A percentile compares a stretch with the other conserved stretches of the same genome.
Conservation (phyloP, 1,284 basidiomycete genomes). For the Apiotrichum brassicae region DNA sequence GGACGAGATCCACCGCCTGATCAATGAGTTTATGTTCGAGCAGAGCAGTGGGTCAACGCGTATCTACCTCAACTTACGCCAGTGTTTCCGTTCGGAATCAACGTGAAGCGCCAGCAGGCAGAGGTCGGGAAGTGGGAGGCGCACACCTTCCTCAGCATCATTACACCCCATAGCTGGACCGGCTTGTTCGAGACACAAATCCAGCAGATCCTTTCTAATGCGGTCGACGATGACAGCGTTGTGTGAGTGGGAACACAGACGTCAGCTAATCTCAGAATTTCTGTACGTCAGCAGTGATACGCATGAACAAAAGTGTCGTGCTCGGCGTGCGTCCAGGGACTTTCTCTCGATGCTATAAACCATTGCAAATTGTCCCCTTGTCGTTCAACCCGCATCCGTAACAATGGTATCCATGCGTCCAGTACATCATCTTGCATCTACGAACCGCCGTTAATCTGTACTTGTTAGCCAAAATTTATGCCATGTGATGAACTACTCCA, state of each 20-base stretch:
- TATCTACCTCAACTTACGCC: neutral
- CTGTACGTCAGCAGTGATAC: neutral
- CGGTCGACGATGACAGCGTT: neutral
- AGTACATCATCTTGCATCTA: slow-evolving; percentile 6
- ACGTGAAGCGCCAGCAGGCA: neutral
- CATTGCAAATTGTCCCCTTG: no score
- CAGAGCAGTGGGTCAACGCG: neutral
- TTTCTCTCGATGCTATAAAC: no score
- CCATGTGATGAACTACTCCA: no score
- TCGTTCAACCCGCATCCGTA: no score
- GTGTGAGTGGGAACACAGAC: neutral
- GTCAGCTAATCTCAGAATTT: neutral
- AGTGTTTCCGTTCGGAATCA: slow-evolving; percentile 1
- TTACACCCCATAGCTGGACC: neutral
- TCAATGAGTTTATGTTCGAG: neutral
- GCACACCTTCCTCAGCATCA: neutral
- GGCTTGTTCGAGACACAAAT: neutral
- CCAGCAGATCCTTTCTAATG: neutral
- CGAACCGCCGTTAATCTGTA: slow-evolving; percentile 6
- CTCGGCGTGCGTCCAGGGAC: no score
- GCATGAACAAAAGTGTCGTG: neutral
- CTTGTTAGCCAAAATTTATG: neutral
- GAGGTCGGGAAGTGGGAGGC: neutral
- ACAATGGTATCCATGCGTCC: slow-evolving; percentile 4
- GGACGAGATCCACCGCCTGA: neutral